Conservation (phyloP, 352 stramenopile genomes). For the Phytopythium kandeliae region DNA sequence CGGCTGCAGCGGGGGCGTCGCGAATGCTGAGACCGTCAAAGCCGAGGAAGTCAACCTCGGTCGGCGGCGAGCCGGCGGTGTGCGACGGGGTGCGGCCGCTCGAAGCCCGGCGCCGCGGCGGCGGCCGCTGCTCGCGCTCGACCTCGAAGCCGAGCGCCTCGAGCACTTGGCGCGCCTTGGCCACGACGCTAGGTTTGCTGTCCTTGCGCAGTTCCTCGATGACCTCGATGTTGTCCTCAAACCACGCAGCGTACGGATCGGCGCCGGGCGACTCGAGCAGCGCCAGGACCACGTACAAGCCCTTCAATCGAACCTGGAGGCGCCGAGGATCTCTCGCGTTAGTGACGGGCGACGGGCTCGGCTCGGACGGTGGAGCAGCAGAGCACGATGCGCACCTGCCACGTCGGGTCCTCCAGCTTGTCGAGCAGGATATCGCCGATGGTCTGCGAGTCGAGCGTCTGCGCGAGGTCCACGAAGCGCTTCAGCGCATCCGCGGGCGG, state of each 20-base stretch:
- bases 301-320: conserved; percentile 68
- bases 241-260: conserved; percentile 67
- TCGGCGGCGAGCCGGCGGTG: conserved; percentile 9
- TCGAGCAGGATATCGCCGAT: conserved; percentile 84
- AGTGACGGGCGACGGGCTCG: too few relatives aligned
- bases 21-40: conserved; percentile 57
- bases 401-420: conserved; percentile 80
- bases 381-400: conserved; percentile 31
- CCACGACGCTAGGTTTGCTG: conserved; percentile 71
- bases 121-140: conserved; percentile 19
- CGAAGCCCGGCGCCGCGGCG: conserved; percentile 4
- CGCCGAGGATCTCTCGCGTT: too few relatives aligned
- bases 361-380: background rate
- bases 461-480: conserved; percentile 81
- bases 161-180: conserved; percentile 69
- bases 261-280: conserved; percentile 66
- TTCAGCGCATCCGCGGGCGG: conserved; percentile 73
- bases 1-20: conserved; percentile 3
- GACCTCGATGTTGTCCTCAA: conserved; percentile 81
- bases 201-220: conserved; percentile 74
- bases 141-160: conserved; percentile 58
- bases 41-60: conserved; percentile 78
- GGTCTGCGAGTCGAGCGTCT: conserved; percentile 78
- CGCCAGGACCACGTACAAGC: conserved; percentile 71
- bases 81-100: conserved; percentile 2